A percentile compares a stretch with the other conserved stretches of the same genome.
phyloP scores from a whole-genome alignment of 345 rosid species.

The Mercurialis annua region DNA sequence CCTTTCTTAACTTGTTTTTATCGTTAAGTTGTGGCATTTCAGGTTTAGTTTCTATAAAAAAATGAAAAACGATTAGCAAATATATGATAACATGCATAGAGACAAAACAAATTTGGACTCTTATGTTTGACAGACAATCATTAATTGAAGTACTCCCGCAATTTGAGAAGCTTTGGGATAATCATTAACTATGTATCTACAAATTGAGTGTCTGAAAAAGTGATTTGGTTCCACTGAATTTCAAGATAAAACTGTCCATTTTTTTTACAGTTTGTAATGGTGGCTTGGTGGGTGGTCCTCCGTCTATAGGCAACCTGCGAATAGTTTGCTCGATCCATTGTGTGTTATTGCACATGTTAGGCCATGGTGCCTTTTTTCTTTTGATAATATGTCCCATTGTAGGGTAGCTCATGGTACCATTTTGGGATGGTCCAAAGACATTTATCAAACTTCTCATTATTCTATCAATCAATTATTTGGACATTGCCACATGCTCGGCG shows the following conservation, averaged over 20 bases:
- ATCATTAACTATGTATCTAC: background rate
- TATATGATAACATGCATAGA: background rate
- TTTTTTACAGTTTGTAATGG: background rate
- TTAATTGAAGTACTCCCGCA: background rate
- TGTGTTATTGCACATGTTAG: background rate
- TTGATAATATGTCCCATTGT: background rate
- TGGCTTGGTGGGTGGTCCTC: constrained; percentile 5
- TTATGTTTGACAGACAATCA: constrained; percentile 15
- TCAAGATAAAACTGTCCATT: background rate
- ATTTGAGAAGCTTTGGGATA: background rate
- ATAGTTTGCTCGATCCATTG: background rate
- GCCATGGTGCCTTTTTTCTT: background rate
- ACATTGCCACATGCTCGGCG: no score
- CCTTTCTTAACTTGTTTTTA: constrained; percentile 5
- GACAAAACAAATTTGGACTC: constrained; percentile 3
- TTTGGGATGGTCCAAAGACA: background rate
- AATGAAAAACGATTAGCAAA: background rate
- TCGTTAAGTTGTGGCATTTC: background rate
- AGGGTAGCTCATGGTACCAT: background rate
- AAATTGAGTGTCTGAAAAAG: background rate
- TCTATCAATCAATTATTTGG: background rate
- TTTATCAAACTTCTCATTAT: no score
- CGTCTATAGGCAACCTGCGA: background rate
- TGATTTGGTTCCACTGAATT: background rate
- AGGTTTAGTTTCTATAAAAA: background rate